A percentile compares a stretch with the other conserved stretches of the same genome.
These are phyloP conservation scores for Penicillium sp. DNA, from an alignment of 2,329 filamentous ascomycete species.

Conservation along the genomic window DNA sequence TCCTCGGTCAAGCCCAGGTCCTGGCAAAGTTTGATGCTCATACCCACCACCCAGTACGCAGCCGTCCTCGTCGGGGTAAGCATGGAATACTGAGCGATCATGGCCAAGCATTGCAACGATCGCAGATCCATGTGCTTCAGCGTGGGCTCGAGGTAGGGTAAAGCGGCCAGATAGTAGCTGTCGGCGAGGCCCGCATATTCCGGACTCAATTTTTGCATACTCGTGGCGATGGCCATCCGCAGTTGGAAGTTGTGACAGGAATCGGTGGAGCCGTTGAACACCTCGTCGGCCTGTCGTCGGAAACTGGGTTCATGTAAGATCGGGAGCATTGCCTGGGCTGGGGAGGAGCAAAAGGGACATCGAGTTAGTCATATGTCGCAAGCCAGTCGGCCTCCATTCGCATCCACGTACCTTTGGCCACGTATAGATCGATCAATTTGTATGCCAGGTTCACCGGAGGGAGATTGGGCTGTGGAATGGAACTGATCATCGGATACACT, in stretches of 20 bases:
- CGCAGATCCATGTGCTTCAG: constrained; percentile 85
- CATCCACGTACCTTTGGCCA: constrained; percentile 66
- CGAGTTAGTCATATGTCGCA: constrained; percentile 19
- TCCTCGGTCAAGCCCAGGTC: constrained; percentile 85
- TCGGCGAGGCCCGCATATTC: constrained; percentile 92
- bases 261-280: constrained; percentile 72
- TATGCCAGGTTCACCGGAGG: constrained; percentile 73
- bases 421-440: constrained; percentile 78
- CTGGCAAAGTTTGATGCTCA: constrained; percentile 83
- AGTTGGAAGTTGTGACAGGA: constrained; percentile 84
- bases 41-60: constrained; percentile 87
- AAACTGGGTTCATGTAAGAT: constrained; percentile 81
- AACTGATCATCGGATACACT: constrained; percentile 86
- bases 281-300: constrained; percentile 70
- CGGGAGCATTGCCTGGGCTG: constrained; percentile 85
- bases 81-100: constrained; percentile 89
- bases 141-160: constrained; percentile 77
- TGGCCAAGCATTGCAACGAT: constrained; percentile 81
- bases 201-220: constrained; percentile 84
- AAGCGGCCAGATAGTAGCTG: constrained; percentile 87
- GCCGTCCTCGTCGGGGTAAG: constrained; percentile 88
- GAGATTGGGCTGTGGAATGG: constrained; percentile 71
- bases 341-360: constrained; percentile 5
- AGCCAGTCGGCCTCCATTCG: neutral
- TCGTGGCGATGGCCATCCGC: constrained; percentile 90